Percentiles rank a stretch among this genome's conserved stretches.
Evolutionary conservation across 2,329 filamentous ascomycete genomes (phyloP).

Genomic region (Colletotrichum sidae): DNA sequence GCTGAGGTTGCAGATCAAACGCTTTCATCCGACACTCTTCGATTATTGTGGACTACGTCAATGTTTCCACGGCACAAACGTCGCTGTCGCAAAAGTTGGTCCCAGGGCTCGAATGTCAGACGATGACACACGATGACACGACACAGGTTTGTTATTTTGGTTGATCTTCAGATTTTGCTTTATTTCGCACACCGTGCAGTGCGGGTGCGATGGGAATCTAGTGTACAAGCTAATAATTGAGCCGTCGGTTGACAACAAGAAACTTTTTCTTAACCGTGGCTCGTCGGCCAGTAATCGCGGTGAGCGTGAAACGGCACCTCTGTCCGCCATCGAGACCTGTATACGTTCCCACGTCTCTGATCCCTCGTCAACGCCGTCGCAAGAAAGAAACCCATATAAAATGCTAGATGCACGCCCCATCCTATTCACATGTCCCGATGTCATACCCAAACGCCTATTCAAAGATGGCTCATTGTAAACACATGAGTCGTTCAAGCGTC

Average conservation of each 20-base stretch:
- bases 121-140: conserved; percentile 5
- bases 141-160: background rate
- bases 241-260: conserved; percentile 1
- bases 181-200: conserved; percentile 21
- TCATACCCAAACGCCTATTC: conserved; percentile 30
- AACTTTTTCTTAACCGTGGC: conserved; percentile 33
- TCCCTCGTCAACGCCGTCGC: conserved; percentile 31
- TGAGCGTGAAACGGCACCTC: conserved; percentile 14
- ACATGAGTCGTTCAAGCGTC: conserved; percentile 35
- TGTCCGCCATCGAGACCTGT: conserved; percentile 7
- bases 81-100: conserved; percentile 4
- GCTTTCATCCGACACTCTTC: background rate
- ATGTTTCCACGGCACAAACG: conserved; percentile 6
- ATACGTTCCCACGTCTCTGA: conserved; percentile 12
- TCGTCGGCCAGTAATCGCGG: conserved; percentile 3
- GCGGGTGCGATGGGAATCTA: conserved; percentile 28
- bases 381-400: conserved; percentile 2
- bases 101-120: background rate
- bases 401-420: conserved; percentile 26
- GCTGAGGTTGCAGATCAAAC: conserved; percentile 29
- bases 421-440: conserved; percentile 4
- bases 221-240: conserved; percentile 22
- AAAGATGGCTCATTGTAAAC: conserved; percentile 22
- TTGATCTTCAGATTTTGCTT: conserved; percentile 19
- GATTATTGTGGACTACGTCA: conserved; percentile 8